Percentiles rank a stretch among this genome's conserved stretches.
Evolutionary conservation across 805 yeast species (phyloP).

Genomic region (Schwanniomyces occidentalis): DNA sequence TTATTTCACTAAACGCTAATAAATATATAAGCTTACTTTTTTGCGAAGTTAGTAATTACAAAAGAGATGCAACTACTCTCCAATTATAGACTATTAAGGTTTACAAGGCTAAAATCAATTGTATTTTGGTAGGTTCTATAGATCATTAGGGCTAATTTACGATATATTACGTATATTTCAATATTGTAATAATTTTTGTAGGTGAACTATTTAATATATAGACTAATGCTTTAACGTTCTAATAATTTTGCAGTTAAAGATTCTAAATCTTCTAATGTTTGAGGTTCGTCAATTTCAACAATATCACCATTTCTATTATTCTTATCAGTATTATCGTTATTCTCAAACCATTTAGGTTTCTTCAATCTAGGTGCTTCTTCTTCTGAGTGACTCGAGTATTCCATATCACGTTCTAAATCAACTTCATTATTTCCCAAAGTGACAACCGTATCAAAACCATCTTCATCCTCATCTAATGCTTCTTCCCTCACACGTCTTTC

Average conservation of each 20-base stretch:
- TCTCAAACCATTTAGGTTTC: slow-evolving; percentile 54
- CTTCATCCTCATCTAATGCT: slow-evolving; percentile 28
- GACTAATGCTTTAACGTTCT: slow-evolving; percentile 11
- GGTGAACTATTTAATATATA: no score
- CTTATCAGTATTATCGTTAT: slow-evolving; percentile 23
- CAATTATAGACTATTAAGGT: no score
- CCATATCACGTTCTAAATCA: slow-evolving; percentile 51
- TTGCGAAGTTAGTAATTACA: no score
- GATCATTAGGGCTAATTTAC: no score
- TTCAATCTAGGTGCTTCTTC: slow-evolving; percentile 33
- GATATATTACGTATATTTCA: no score
- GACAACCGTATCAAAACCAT: slow-evolving; percentile 20
- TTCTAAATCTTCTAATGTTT: slow-evolving; percentile 91
- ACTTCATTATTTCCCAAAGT: slow-evolving; percentile 24
- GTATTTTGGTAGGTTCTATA: no score
- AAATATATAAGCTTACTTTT: no score
- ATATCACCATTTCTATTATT: slow-evolving; percentile 31
- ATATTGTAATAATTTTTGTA: no score
- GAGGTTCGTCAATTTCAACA: slow-evolving; percentile 83
- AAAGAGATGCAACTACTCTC: no score
- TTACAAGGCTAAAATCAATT: no score
- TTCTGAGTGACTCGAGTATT: slow-evolving; percentile 28
- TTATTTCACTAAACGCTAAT: no score
- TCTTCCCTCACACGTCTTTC: slow-evolving; percentile 57
- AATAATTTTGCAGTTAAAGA: slow-evolving; percentile 66